Evolutionary conservation across 495 filamentous ascomycete genomes (phyloP), one percentile per base, ranked within the genome.

Genomic region (Penicillium cataractarum): DNA sequence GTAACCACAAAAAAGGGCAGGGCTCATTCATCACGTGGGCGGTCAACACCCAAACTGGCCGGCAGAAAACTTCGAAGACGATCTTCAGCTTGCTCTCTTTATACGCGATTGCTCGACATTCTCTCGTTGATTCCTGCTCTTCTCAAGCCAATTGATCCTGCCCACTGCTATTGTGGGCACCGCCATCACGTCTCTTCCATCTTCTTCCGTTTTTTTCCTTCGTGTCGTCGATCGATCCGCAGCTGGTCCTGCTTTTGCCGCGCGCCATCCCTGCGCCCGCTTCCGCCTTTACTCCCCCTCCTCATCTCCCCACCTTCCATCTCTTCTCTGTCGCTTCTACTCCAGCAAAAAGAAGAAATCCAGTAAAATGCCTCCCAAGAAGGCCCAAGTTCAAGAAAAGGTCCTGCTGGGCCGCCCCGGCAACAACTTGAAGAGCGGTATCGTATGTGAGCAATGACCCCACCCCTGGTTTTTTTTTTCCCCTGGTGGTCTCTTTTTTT

Each of bases 341-440:
- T 78, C 77, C 68, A 78, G 71, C 69, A 79, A 76, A 65, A 77
- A 75, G 72, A 79, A 79, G 68, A 81, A 77, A 66, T 73, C 71
- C 60, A 78, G 76, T 63, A 83, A 76, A 74, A 84, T 85, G 82
- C 74, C 79, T 65, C 82, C 82, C 66, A 84, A 85, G 76, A 85
- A 85, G 69, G 76, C 80, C 44, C 74, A 69, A 65, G 78, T 82
- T 53, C 80, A 83, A 75, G 81, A 86, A 67, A 84, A 85, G 76
- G 73, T 85, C 68, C 80, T 80, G 60, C 84, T 99, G 74, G 96
- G 96, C 73, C 86, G 96, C 72, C 96, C 96, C 59, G 96, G 96
- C 69, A 99, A 99, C 84, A 97, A 88, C 82, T 81, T 99, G 80
- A 99, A 98, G 87, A 96, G 91, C 82, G 96, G 96, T 84, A 99